phyloP scores from a whole-genome alignment of 2,329 filamentous ascomycete species.

The Helminthosporium solani region DNA sequence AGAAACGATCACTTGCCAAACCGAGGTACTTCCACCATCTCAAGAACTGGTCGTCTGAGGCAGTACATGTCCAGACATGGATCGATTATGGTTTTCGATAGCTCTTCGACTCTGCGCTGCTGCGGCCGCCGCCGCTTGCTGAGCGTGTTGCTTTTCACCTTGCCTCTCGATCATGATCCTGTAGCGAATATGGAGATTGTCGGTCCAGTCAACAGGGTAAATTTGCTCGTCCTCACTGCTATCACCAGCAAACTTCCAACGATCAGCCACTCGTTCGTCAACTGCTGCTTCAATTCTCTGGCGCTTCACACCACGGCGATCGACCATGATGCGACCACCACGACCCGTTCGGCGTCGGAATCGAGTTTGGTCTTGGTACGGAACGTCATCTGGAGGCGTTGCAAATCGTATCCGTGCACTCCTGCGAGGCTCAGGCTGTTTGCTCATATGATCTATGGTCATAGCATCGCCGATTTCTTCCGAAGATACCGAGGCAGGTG shows the following conservation, averaged over 20 bases:
- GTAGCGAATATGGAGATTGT: conserved; percentile 58
- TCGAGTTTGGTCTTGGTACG: conserved; percentile 54
- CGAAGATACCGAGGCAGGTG: conserved; percentile 49
- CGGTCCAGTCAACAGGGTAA: conserved; percentile 73
- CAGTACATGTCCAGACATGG: conserved; percentile 37
- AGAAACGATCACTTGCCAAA: too few relatives aligned
- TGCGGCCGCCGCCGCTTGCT: conserved; percentile 22
- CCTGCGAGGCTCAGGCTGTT: conserved; percentile 26
- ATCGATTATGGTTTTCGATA: conserved; percentile 40
- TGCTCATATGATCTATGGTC: conserved; percentile 39
- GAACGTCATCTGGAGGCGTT: conserved; percentile 42
- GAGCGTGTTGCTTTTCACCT: conserved; percentile 39
- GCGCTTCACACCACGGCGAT: conserved; percentile 69
- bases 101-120: conserved; percentile 26
- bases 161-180: conserved; percentile 53
- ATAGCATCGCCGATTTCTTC: conserved; percentile 44
- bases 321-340: conserved; percentile 82
- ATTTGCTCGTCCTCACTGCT: conserved; percentile 74
- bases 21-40: too few relatives aligned
- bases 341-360: conserved; percentile 85
- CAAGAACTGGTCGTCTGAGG: too few relatives aligned
- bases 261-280: conserved; percentile 39
- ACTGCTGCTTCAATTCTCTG: conserved; percentile 34
- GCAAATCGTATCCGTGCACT: conserved; percentile 40
- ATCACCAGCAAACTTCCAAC: conserved; percentile 84